Percentiles rank a stretch among this genome's conserved stretches.
Evolutionary conservation across 371 early-diverging fungal genomes (phyloP).

Genomic region (Mucor velutinosus): DNA sequence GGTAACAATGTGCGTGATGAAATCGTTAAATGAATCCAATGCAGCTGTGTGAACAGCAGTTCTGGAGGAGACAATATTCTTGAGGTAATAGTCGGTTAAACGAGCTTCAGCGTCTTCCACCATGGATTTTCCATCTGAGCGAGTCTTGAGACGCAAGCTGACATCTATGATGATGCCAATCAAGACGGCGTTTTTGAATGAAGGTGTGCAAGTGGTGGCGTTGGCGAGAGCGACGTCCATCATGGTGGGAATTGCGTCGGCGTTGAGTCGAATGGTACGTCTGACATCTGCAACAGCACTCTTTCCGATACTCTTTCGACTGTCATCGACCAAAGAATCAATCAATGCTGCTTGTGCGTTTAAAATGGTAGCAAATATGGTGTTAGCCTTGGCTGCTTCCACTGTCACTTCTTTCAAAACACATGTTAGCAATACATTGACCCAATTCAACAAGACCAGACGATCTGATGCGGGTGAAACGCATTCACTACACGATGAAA

Average conservation of each 20-base stretch:
- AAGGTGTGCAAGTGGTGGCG: slow-evolving; percentile 46
- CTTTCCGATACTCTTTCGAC: slow-evolving; percentile 46
- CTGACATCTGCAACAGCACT: slow-evolving; percentile 61
- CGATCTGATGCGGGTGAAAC: slow-evolving; percentile 58
- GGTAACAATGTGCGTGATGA: slow-evolving; percentile 55
- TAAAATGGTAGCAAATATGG: slow-evolving; percentile 39
- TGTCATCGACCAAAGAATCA: slow-evolving; percentile 50
- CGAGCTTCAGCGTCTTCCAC: slow-evolving; percentile 44
- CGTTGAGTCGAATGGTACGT: slow-evolving; percentile 60
- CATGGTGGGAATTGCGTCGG: slow-evolving; percentile 48
- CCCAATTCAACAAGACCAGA: slow-evolving; percentile 64
- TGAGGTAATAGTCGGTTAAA: slow-evolving; percentile 65
- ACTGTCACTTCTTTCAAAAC: slow-evolving; percentile 29
- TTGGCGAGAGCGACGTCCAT: slow-evolving; percentile 48
- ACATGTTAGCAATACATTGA: slow-evolving; percentile 49
- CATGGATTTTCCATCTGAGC: slow-evolving; percentile 35
- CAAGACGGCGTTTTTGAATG: slow-evolving; percentile 59
- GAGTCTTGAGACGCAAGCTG: slow-evolving; percentile 53
- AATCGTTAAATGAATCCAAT: slow-evolving; percentile 61
- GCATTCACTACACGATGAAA: slow-evolving; percentile 34
- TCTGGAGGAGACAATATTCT: slow-evolving; percentile 63
- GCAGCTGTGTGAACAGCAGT: slow-evolving; percentile 52
- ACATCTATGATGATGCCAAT: slow-evolving; percentile 62
- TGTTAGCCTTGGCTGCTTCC: slow-evolving; percentile 24
- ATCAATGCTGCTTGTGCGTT: slow-evolving; percentile 58